Conservation (phyloP, 2,329 filamentous ascomycete genomes). For the Lachnellula suecica region DNA sequence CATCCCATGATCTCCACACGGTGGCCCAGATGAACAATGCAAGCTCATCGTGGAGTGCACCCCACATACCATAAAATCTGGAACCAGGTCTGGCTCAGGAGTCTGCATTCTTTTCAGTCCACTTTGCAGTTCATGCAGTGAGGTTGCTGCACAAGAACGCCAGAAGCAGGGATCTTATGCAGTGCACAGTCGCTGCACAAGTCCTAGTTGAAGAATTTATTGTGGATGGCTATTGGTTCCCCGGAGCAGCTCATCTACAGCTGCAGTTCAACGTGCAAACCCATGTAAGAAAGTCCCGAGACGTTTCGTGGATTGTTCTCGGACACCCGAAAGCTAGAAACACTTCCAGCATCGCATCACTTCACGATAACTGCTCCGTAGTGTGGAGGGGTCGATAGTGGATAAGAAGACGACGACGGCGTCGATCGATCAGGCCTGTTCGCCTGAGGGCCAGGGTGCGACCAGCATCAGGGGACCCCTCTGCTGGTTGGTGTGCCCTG, state of each 20-base stretch:
- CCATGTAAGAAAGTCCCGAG: background rate
- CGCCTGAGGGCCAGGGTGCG: background rate
- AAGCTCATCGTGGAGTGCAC: background rate
- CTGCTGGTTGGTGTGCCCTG: no score
- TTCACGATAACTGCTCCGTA: background rate
- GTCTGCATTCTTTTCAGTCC: background rate
- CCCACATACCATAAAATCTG: background rate
- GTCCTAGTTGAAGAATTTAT: background rate
- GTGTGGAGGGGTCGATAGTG: background rate
- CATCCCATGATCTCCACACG: background rate
- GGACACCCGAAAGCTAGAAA: background rate
- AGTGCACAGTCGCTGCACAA: background rate
- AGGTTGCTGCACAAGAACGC: background rate
- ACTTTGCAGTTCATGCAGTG: conserved; percentile 1
- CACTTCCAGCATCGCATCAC: background rate
- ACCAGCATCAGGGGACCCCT: background rate
- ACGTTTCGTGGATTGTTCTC: background rate
- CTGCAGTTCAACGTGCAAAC: background rate
- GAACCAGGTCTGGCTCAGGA: background rate
- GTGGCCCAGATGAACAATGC: background rate
- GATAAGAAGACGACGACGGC: background rate
- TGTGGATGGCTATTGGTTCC: background rate
- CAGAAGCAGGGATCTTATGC: background rate
- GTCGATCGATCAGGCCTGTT: background rate
- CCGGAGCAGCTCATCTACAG: background rate